Evolutionary conservation across 2,329 filamentous ascomycete genomes (phyloP), one percentile per base, ranked within the genome.

Genomic region (Colletotrichum navitas): DNA sequence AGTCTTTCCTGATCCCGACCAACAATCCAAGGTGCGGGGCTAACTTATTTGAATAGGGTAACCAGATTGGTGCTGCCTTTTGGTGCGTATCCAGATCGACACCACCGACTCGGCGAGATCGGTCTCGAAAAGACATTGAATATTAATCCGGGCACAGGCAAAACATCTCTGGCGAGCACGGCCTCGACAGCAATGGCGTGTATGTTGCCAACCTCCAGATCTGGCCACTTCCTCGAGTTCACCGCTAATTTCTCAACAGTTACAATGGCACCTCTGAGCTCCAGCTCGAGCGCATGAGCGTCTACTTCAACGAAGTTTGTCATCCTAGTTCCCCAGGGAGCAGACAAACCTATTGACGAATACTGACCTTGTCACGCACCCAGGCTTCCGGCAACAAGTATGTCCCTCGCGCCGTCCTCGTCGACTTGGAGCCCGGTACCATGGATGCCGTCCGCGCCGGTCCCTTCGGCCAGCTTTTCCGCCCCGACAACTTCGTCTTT

Each of bases 31-130:
- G 54, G 52, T 73, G 74, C 71, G 75, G 69, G 72, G 77, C 83
- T 86, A 78, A 87, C 81, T 75, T 63, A 73, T 76, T 79, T 73
- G 74, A 68, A 79, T 80, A 98, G 95, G 96, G 96, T 91, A 99
- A 99, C 93, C 96, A 99, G 94, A 97, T 98, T 80, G 96, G 96
- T 95, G 96, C 96, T 89, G 96, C 96, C 87, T 99, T 99, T 91
- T 99, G 96, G 92, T 94, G 86, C 78, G 90, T 87, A 72, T 49
- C 67, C 55, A 66, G 41, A 51, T 3, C 39, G 26, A 29, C 41
- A 34, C 54, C 55, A 51, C 26, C 58, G 26, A 66, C 45, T 34
- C 69, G 70, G 70, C 63, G 55, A 52, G 72, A 66, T 67, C 43
- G 41, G 68, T 29, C 21, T n/a, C 36, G 24, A 16, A n/a, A 45